Conservation (phyloP, 495 filamentous ascomycete species). For the Penicillium odoratum region DNA sequence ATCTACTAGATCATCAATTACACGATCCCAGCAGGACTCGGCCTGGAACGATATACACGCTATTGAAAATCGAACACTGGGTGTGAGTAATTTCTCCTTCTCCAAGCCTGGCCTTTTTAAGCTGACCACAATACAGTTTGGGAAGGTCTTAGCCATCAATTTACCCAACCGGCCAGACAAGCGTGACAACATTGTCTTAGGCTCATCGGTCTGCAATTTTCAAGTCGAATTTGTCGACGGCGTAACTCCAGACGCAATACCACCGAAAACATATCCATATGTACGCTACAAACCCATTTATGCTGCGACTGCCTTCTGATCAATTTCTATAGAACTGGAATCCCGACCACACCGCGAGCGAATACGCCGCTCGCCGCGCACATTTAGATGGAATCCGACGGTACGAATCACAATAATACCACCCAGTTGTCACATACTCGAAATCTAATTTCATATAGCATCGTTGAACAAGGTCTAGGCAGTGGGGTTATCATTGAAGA, state of each 20-base stretch:
- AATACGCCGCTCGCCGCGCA: slow-evolving; percentile 3
- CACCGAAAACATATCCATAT: slow-evolving; percentile 25
- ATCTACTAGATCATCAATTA: too few species aligned
- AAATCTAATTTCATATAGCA: slow-evolving; percentile 17
- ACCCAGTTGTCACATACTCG: not conserved
- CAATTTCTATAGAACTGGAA: slow-evolving; percentile 3
- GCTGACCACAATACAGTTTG: not conserved
- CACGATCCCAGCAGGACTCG: not conserved
- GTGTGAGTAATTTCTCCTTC: not conserved
- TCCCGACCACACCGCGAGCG: not conserved
- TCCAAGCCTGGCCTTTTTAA: not conserved
- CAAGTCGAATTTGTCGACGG: slow-evolving; percentile 54
- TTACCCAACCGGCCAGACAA: slow-evolving; percentile 42
- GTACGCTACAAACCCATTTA: slow-evolving; percentile 2
- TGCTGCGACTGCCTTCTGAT: not conserved
- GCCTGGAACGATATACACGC: not conserved
- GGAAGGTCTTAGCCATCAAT: slow-evolving; percentile 4
- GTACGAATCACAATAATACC: not conserved
- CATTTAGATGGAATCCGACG: slow-evolving; percentile 3
- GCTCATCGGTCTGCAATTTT: slow-evolving; percentile 51
- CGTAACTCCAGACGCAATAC: slow-evolving; percentile 19
- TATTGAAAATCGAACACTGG: not conserved
- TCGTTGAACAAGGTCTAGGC: not conserved
- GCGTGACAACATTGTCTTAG: slow-evolving; percentile 57
- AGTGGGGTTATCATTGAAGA: slow-evolving; percentile 53